phyloP scores from a whole-genome alignment of 1,139 yeast genomes.

The Suhomyces yuchorum region DNA sequence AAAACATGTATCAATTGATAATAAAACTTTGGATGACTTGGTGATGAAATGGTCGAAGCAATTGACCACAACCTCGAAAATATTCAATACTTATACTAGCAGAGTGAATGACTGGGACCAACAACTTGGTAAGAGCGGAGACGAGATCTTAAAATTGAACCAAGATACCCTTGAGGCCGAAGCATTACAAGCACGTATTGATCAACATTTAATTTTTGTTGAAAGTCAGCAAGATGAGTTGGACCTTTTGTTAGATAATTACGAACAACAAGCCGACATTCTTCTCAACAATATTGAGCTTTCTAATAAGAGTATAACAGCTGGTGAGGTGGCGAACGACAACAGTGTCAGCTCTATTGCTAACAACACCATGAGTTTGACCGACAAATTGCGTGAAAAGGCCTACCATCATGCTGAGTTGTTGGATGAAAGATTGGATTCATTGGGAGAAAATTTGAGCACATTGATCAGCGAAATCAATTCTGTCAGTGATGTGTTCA shows the following conservation, averaged over 20 bases:
- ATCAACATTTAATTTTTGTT: conserved; percentile 81
- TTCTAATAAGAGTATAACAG: conserved; percentile 16
- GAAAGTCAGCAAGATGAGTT: conserved; percentile 92
- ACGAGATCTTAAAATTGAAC: conserved; percentile 76
- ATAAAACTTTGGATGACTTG: conserved; percentile 89
- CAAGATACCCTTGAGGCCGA: conserved; percentile 82
- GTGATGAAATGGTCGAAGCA: conserved; percentile 93
- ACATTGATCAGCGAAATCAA: conserved; percentile 85
- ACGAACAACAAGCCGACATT: conserved; percentile 81
- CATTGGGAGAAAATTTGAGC: conserved; percentile 72
- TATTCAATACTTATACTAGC: conserved; percentile 75
- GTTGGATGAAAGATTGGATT: conserved; percentile 78
- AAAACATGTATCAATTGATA: conserved; percentile 76
- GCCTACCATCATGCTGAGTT: conserved; percentile 88
- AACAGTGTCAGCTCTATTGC: conserved; percentile 9
- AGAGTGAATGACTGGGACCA: conserved; percentile 86
- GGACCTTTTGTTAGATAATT: conserved; percentile 77
- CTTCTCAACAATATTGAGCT: conserved; percentile 48
- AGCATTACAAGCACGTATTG: conserved; percentile 80
- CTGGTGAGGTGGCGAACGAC: conserved; percentile 9
- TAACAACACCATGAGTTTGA: conserved; percentile 36
- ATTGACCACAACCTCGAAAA: conserved; percentile 67
- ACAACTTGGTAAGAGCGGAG: conserved; percentile 80
- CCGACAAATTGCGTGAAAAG: conserved; percentile 86
- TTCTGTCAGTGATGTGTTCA: conserved; percentile 79